phyloP scores from a whole-genome alignment of 106 monocot genomes.

The Allium sativum region DNA sequence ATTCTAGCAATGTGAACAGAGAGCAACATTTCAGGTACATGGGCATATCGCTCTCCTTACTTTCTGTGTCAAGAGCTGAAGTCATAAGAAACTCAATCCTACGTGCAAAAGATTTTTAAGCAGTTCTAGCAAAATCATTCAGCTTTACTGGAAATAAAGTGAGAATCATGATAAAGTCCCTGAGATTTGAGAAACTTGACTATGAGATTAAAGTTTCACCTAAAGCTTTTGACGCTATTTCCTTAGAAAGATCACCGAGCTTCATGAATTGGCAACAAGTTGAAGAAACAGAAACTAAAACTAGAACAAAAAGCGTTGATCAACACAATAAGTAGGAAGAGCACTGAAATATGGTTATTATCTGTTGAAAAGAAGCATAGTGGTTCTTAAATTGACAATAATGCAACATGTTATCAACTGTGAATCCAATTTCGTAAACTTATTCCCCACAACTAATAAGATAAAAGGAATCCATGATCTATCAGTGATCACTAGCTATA shows the following conservation, averaged over 20 bases:
- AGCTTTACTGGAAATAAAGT: constrained; percentile 22
- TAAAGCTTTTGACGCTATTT: constrained; percentile 1
- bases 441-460: too few species aligned
- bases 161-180: constrained; percentile 17
- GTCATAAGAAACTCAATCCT: constrained; percentile 18
- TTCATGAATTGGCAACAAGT: constrained; percentile 46
- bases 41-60: constrained; percentile 28
- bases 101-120: constrained; percentile 13
- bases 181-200: constrained; percentile 25
- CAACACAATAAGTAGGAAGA: neutral
- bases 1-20: too few species aligned
- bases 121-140: constrained; percentile 11
- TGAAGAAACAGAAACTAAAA: too few species aligned
- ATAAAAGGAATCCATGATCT: too few species aligned
- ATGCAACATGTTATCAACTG: too few species aligned
- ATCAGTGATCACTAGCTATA: too few species aligned
- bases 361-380: too few species aligned
- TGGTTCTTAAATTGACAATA: too few species aligned
- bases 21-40: too few species aligned
- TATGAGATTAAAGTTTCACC: constrained; percentile 3
- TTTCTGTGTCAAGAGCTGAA: constrained; percentile 20
- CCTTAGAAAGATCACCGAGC: constrained; percentile 39
- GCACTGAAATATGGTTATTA: too few species aligned
- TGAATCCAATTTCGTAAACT: too few species aligned
- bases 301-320: constrained; percentile 6